Evolutionary conservation across 352 stramenopile genomes (phyloP), one percentile per base, ranked within the genome.

Genomic region (Blastocystis sp.): DNA sequence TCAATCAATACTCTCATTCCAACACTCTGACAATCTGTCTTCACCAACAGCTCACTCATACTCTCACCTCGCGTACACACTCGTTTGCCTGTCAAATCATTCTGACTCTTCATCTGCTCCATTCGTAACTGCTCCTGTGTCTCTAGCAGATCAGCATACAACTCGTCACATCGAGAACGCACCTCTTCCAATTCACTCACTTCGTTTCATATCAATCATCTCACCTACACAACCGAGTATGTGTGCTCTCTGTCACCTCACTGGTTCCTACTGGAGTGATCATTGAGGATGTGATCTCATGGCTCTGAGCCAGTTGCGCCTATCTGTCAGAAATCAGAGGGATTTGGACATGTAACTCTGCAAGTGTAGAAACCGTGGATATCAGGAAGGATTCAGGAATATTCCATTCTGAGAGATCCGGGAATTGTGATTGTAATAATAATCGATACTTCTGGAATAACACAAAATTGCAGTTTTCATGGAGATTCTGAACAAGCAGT

Each of bases 121-220:
- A 78, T n/a, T 4, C 69, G 39, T 0, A 80, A n/a, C 43, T 80
- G 69, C 42, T 80, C 69, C 27, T 80, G 69, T 16, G n/a, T 42
- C 14, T 80, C 69, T n/a, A 54, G 19, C 69, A 80, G 43, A 43
- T 80, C 69, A n/a, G 69, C 69, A n/a, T 43, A 80, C 16, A 80
- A 49, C 11, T 80, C 69, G 43, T 80, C 51, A 21, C 69, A 80
- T 9, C 69, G 69, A 5, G 43, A 59, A 24, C 69, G 69, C 12
- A 29, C 16, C 42, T 80, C 69, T 39, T 80, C 69, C 69, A 80
- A 35, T 39, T 58, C 39, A 27, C n/a, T 35, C 56, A 63, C 56
- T 63, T 35, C 56, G 6, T 12, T 7, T 24, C 4, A 78, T 43
- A 73, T 14, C 2, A 19, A 7, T 43, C 46, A 43, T 24, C n/a